A percentile compares a stretch with the other conserved stretches of the same genome.
Conservation (phyloP, 73 alveolate species). For the Tetrahymena malaccensis region DNA sequence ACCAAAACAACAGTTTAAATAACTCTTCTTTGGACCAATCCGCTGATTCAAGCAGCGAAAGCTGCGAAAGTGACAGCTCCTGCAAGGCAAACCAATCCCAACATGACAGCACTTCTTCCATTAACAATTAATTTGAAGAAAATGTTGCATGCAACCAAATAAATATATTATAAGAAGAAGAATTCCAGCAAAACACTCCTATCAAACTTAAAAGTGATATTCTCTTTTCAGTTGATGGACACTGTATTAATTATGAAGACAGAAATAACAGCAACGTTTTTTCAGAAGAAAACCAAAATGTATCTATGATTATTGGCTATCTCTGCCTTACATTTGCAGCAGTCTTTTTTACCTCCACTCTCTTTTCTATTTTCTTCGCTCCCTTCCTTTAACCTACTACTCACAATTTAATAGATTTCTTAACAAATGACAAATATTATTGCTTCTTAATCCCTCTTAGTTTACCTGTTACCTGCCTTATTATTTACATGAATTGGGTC, state of each 20-base stretch:
- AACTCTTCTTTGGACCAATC: neutral
- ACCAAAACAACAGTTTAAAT: neutral
- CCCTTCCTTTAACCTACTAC: neutral
- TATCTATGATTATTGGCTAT: neutral
- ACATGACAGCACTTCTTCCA: neutral
- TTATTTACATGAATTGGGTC: constrained; percentile 51
- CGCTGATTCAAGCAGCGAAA: neutral
- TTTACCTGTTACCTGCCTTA: constrained; percentile 8
- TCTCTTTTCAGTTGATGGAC: neutral
- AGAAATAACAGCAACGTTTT: neutral
- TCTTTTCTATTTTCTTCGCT: neutral
- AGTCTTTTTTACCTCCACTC: neutral
- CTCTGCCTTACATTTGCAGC: neutral
- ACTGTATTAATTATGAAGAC: neutral
- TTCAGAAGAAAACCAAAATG: neutral
- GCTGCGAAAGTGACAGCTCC: neutral
- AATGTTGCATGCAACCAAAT: neutral
- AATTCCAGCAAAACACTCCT: neutral
- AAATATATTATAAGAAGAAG: neutral
- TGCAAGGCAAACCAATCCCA: neutral
- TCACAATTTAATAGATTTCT: neutral
- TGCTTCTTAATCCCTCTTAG: constrained; percentile 48
- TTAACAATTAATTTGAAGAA: neutral
- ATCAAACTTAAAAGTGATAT: neutral
- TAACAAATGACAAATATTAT: constrained; percentile 39